Evolutionary conservation across 495 filamentous ascomycete species (phyloP).

Genomic region (Neurospora cerealis): DNA sequence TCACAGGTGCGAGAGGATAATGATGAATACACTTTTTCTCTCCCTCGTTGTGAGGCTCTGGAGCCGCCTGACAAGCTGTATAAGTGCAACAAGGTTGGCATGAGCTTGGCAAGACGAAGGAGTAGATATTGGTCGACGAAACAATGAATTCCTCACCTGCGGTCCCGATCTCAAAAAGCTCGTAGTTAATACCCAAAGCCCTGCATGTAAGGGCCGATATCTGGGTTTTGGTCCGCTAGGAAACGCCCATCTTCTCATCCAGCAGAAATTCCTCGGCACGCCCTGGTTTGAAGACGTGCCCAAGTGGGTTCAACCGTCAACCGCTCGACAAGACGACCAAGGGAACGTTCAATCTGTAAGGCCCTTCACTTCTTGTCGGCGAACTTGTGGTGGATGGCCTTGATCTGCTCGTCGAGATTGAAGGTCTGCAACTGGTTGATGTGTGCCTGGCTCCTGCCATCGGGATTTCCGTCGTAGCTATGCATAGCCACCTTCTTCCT

Average conservation of each 20-base stretch:
- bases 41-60: background rate
- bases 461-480: constrained; percentile 56
- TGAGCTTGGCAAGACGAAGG: background rate
- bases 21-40: background rate
- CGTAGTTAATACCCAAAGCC: background rate
- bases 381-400: constrained; percentile 57
- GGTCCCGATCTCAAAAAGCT: background rate
- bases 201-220: background rate
- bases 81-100: background rate
- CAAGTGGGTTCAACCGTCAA: background rate
- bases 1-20: background rate
- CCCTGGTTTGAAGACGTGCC: background rate
- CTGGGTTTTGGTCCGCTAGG: background rate
- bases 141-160: background rate
- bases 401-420: constrained; percentile 65
- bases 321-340: background rate
- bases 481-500: constrained; percentile 61
- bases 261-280: background rate
- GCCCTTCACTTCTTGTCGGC: constrained; percentile 31
- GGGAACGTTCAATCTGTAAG: background rate
- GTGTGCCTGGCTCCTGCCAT: constrained; percentile 43
- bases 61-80: background rate
- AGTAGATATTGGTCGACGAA: background rate
- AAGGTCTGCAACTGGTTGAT: constrained; percentile 38
- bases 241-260: background rate